Evolutionary conservation across 306 rosid species (phyloP), one percentile per base, ranked within the genome.

Genomic region (Sesbania bispinosa): DNA sequence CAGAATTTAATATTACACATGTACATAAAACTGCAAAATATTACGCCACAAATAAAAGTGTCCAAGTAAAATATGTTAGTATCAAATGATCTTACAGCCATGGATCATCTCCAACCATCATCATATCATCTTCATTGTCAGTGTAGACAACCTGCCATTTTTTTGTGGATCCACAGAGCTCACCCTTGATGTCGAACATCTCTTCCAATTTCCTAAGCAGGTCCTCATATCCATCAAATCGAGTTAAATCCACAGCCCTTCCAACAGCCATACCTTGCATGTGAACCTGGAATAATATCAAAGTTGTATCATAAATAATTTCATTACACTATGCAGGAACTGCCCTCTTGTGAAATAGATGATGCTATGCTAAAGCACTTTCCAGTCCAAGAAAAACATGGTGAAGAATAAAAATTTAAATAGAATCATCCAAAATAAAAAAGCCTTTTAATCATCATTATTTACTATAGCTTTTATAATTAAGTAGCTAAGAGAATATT

Each of bases 231-330:
- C 80, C 82, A 75, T 88, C 92, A 82, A 90, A 90, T 63, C 88
- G 84, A 8, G 90, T 81, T 75, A 94, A 83, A 82, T 94, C 97
- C 42, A 94, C 98, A 35, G 98, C 98, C 87, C 98, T 87, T 73
- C 98, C 98, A 36, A 94, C 97, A 55, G 97, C 96, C 83, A 90
- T 90, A 86, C 98, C 98, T 80, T 87, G 97, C 98, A 94, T 94
- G 82, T 90, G 98, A 80, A 94, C 98, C 98, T 90, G 84, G 32
- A 70, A 70, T 15, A 38, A 60, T 27, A 52, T 55, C 26, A 24
- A 62, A 69, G 52, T 47, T 70, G 13, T 1, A 62, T 52, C 46
- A 59, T 50, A 51, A 67, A 68, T 46, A 60, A 61, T 61, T 55
- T 67, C 23, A 67, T 73, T 47, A 55, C 60, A 64, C 70, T 9